Evolutionary conservation across 345 rosid genomes (phyloP), one percentile per base, ranked within the genome.

Genomic region (Geranium brycei): DNA sequence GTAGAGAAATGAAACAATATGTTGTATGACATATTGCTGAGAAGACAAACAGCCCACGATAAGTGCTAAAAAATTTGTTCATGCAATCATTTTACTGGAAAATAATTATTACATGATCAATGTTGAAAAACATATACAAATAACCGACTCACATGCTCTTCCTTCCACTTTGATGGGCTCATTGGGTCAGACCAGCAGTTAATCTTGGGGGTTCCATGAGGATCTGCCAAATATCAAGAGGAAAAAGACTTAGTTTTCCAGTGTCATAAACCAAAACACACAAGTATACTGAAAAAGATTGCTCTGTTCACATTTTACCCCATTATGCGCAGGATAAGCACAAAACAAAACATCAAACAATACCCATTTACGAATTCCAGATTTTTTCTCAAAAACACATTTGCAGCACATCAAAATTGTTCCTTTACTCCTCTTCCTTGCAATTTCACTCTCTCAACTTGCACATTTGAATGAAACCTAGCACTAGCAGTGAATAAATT

Each of bases 141-240:
- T 69, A 31, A 40, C 55, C 13, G 23, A 82, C 87, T 81, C 60
- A 89, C 98, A 35, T 93, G 97, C 76, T 90, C 96, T 68, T 90
- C 97, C 69, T 93, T 93, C 97, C 99, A 93, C 65, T 83, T 81
- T 59, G 90, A 77, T 40, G 97, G 99, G 75, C 68, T 85, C 90
- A 76, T 70, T n/a, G 98, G 98, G 63, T 87, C 91, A 66, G 78
- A 66, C 98, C 97, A 92, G 64, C 68, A 75, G 71, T 90, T 85
- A 69, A 92, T 80, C 77, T 80, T 89, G 19, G 81, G 81, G 17
- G 90, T 83, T 56, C 91, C 97, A 74, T 86, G 97, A 79, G 84
- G 95, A 83, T 86, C 96, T 92, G 84, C 69, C 32, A 65, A 17
- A 62, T 61, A 67, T 41, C 35, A 31, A 51, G 51, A 57, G 59